Conservation (phyloP, 805 yeast genomes). For the Candida ponderosae region DNA sequence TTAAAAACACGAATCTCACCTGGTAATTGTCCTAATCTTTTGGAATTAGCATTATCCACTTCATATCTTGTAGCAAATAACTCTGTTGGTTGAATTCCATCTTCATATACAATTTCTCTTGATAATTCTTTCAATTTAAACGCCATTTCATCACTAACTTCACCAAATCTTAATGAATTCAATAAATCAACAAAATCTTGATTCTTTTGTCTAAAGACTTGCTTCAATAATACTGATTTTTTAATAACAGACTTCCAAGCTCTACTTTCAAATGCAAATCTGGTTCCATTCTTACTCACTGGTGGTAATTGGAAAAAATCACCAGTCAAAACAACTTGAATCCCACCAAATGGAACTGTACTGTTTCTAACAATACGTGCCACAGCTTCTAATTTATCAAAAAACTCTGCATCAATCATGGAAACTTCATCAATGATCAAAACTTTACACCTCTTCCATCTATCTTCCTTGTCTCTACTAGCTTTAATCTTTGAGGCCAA, state of each 20-base stretch:
- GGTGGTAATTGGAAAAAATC: slow-evolving; percentile 97
- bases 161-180: slow-evolving; percentile 73
- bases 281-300: slow-evolving; percentile 34
- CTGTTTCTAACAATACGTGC: slow-evolving; percentile 49
- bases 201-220: slow-evolving; percentile 91
- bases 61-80: slow-evolving; percentile 80
- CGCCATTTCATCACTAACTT: slow-evolving; percentile 41
- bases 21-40: slow-evolving; percentile 39
- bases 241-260: slow-evolving; percentile 61
- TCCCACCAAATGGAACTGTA: slow-evolving; percentile 81
- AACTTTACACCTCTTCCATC: slow-evolving; percentile 66
- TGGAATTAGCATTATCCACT: slow-evolving; percentile 68
- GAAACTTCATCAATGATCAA: slow-evolving; percentile 89
- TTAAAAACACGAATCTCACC: slow-evolving; percentile 38
- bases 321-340: slow-evolving; percentile 86
- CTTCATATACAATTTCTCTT: slow-evolving; percentile 52
- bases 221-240: slow-evolving; percentile 60
- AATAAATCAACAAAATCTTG: slow-evolving; percentile 66
- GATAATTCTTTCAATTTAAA: slow-evolving; percentile 41
- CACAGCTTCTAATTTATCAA: slow-evolving; percentile 65
- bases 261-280: slow-evolving; percentile 69
- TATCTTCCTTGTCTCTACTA: slow-evolving; percentile 31
- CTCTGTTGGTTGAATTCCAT: slow-evolving; percentile 85
- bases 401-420: slow-evolving; percentile 78
- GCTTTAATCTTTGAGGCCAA: slow-evolving; percentile 42